Conservation (phyloP, 75 land plant species). For the Pseudotsuga menziesii region DNA sequence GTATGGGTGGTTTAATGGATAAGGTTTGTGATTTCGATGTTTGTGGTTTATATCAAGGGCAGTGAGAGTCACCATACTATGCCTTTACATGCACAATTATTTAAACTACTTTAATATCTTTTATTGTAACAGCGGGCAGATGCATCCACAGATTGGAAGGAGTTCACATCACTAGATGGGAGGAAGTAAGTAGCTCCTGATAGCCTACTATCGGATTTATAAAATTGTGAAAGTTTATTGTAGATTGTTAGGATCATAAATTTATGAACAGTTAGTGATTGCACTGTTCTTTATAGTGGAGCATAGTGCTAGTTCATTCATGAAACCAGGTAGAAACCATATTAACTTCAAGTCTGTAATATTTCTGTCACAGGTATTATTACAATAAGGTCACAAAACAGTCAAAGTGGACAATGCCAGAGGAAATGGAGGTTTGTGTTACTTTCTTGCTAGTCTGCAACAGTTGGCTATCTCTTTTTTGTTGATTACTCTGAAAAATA, state of each 20-base stretch:
- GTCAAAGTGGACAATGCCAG: conserved; percentile 95
- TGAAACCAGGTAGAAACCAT: conserved; percentile 1
- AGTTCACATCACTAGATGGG: conserved; percentile 79
- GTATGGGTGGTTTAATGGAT: not conserved
- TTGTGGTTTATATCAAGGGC: not conserved
- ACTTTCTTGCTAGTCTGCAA: not conserved
- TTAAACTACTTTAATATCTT: not conserved
- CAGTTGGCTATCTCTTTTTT: not conserved
- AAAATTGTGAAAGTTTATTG: not conserved
- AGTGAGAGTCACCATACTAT: not conserved
- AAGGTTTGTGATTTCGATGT: not conserved
- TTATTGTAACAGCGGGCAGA: conserved; percentile 76
- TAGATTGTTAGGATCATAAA: too few relatives aligned
- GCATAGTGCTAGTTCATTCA: not conserved
- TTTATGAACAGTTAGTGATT: too few relatives aligned
- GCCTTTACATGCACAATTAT: not conserved
- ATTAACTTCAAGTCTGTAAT: not conserved
- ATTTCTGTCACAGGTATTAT: conserved; percentile 56
- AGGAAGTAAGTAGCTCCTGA: conserved; percentile 52
- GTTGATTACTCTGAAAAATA: not conserved
- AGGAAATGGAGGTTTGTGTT: conserved; percentile 73
- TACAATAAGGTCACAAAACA: conserved; percentile 89
- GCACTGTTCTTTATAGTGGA: not conserved
- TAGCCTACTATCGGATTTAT: not conserved
- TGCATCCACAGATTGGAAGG: conserved; percentile 97